Conservation (phyloP, 257 asterid species). For the Gynochthodes officinalis region DNA sequence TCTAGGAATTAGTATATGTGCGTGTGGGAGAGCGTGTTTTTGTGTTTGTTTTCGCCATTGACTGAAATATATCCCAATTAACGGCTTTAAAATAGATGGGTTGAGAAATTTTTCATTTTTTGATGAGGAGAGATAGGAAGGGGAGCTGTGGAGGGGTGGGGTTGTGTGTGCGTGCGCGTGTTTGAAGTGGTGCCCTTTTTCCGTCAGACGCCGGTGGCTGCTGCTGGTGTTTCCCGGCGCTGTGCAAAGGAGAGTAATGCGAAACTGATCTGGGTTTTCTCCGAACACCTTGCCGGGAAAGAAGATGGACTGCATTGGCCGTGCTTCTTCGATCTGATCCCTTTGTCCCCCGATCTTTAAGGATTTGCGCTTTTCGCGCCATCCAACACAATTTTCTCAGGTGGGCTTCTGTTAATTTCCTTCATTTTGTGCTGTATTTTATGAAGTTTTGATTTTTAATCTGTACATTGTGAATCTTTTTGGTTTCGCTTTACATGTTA, state of each 20-base stretch:
- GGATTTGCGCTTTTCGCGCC: conserved; percentile 6
- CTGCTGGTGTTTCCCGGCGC: conserved; percentile 18
- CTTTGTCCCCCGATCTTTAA: conserved; percentile 36
- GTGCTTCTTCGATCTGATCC: conserved; percentile 37
- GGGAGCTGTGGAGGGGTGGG: conserved; percentile 4
- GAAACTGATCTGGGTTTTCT: conserved; percentile 24
- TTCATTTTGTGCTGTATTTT: background rate
- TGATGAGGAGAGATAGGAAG: conserved; percentile 9
- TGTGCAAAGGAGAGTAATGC: conserved; percentile 4
- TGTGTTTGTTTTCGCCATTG: background rate
- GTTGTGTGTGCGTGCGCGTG: conserved; percentile 3
- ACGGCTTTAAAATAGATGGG: conserved; percentile 9
- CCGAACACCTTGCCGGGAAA: conserved; percentile 1
- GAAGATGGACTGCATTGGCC: conserved; percentile 12
- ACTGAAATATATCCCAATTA: conserved; percentile 9
- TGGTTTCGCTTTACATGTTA: background rate
- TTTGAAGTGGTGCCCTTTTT: background rate
- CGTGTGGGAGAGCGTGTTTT: background rate
- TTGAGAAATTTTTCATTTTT: background rate
- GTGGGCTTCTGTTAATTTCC: conserved; percentile 20
- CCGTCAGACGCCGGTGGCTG: conserved; percentile 27
- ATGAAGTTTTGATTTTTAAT: background rate
- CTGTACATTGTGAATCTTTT: too few relatives aligned
- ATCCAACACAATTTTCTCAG: conserved; percentile 19
- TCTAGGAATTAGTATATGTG: background rate